Evolutionary conservation across 2,329 filamentous ascomycete species (phyloP).

Genomic region (Polychaeton citri): DNA sequence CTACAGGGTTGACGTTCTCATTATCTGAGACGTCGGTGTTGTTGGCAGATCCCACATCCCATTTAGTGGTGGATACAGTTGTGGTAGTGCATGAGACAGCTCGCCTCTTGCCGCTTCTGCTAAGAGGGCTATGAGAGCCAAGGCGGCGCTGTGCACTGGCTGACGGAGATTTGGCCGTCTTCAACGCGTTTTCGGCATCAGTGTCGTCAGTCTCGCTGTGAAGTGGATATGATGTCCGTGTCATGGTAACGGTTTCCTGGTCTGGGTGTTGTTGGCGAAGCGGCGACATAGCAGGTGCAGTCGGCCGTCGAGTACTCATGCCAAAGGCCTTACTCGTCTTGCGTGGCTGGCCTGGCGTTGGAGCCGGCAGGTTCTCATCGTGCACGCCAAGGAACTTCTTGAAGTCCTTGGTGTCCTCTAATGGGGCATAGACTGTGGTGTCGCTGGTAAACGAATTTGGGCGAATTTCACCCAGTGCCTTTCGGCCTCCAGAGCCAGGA

Average conservation of each 20-base stretch:
- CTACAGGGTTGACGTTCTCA: slow-evolving; percentile 25
- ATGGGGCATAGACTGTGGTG: slow-evolving; percentile 9
- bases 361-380: slow-evolving; percentile 86
- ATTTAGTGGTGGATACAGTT: slow-evolving; percentile 47
- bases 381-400: slow-evolving; percentile 41
- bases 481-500: slow-evolving; percentile 65
- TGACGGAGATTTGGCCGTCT: slow-evolving; percentile 33
- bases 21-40: slow-evolving; percentile 32
- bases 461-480: slow-evolving; percentile 87
- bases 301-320: slow-evolving; percentile 49
- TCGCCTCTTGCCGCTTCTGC: slow-evolving; percentile 47
- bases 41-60: slow-evolving; percentile 14
- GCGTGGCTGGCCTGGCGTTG: slow-evolving; percentile 87
- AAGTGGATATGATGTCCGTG: slow-evolving; percentile 43
- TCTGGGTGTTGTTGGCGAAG: slow-evolving; percentile 38
- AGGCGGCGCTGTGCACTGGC: slow-evolving; percentile 37
- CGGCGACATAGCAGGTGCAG: slow-evolving; percentile 29
- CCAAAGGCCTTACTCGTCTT: slow-evolving; percentile 70
- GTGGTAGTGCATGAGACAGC: slow-evolving; percentile 65
- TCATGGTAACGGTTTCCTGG: slow-evolving; percentile 46
- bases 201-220: slow-evolving; percentile 60
- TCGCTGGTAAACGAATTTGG: slow-evolving; percentile 52
- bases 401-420: slow-evolving; percentile 24
- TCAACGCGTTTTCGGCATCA: slow-evolving; percentile 71
- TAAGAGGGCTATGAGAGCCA: slow-evolving; percentile 45